Conservation (phyloP, 2,329 filamentous ascomycete genomes). For the Microcyclospora tardicrescens region DNA sequence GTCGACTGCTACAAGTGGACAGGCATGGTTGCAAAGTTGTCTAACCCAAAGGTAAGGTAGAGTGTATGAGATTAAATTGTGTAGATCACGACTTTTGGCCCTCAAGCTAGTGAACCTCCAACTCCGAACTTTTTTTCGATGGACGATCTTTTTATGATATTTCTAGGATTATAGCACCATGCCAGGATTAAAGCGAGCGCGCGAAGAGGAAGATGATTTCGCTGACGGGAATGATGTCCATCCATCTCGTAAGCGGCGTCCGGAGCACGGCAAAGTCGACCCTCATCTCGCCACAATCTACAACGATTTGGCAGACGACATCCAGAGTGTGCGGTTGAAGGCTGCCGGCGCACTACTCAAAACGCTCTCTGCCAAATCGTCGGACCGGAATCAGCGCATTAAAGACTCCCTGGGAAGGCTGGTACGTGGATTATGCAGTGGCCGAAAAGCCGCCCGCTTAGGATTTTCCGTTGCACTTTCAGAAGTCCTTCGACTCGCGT, state of each 20-base stretch:
- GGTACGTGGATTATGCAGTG: conserved; percentile 78
- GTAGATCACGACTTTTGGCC: too few species aligned
- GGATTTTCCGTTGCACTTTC: conserved; percentile 84
- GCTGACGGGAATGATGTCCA: conserved; percentile 12
- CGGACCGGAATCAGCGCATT: conserved; percentile 25
- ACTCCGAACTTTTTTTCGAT: neutral
- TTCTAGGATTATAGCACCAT: conserved; percentile 2
- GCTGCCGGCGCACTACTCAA: conserved; percentile 34
- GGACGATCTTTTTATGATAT: too few species aligned
- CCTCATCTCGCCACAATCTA: conserved; percentile 33
- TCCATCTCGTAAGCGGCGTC: conserved; percentile 20
- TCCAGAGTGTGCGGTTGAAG: conserved; percentile 29
- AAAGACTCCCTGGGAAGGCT: conserved; percentile 38
- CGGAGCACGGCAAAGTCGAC: conserved; percentile 27
- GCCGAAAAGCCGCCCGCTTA: conserved; percentile 73
- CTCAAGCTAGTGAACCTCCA: neutral
- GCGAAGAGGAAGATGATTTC: conserved; percentile 7
- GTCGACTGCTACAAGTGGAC: too few species aligned
- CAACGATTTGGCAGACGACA: conserved; percentile 35
- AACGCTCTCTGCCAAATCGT: conserved; percentile 26
- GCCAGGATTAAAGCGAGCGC: conserved; percentile 14
- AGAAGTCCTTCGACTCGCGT: conserved; percentile 62
- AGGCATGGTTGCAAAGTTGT: too few species aligned
- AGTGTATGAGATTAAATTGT: too few species aligned
- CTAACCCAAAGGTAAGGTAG: too few species aligned